phyloP scores from a whole-genome alignment of 148 eudicot genomes.

The Rhododendron ferrugineum region DNA sequence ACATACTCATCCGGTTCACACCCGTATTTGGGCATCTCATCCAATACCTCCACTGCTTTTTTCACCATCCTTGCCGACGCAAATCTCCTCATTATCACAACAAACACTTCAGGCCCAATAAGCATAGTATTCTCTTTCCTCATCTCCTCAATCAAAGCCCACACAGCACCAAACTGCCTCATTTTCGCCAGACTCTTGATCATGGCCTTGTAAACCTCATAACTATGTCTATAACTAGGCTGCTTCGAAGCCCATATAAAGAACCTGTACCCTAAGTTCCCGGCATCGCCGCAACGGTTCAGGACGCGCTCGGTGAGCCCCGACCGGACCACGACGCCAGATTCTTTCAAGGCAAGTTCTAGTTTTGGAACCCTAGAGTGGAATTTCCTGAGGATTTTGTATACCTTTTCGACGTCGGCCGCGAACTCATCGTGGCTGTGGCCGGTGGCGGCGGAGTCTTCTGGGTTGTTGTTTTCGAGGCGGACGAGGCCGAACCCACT shows the following conservation, averaged over 20 bases:
- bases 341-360: slow-evolving; percentile 75
- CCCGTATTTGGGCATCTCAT: slow-evolving; percentile 95
- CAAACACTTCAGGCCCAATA: slow-evolving; percentile 67
- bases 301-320: slow-evolving; percentile 77
- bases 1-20: slow-evolving; percentile 88
- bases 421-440: slow-evolving; percentile 52
- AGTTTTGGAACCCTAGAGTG: slow-evolving; percentile 81
- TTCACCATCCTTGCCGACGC: slow-evolving; percentile 90
- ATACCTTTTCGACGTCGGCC: slow-evolving; percentile 72
- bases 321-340: slow-evolving; percentile 54
- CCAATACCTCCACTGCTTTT: slow-evolving; percentile 81
- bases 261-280: slow-evolving; percentile 71
- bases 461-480: slow-evolving; percentile 29
- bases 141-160: slow-evolving; percentile 94
- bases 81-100: slow-evolving; percentile 84
- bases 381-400: slow-evolving; percentile 65
- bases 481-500: slow-evolving; percentile 37
- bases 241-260: slow-evolving; percentile 82
- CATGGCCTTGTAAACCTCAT: slow-evolving; percentile 76
- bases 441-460: slow-evolving; percentile 15
- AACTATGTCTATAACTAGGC: slow-evolving; percentile 63
- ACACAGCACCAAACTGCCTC: slow-evolving; percentile 89
- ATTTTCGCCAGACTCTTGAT: slow-evolving; percentile 70
- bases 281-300: slow-evolving; percentile 90
- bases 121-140: slow-evolving; percentile 60